Base-by-base conservation (phyloP, 2,329 filamentous ascomycete genomes). In the Penicillium sp. region DNA sequence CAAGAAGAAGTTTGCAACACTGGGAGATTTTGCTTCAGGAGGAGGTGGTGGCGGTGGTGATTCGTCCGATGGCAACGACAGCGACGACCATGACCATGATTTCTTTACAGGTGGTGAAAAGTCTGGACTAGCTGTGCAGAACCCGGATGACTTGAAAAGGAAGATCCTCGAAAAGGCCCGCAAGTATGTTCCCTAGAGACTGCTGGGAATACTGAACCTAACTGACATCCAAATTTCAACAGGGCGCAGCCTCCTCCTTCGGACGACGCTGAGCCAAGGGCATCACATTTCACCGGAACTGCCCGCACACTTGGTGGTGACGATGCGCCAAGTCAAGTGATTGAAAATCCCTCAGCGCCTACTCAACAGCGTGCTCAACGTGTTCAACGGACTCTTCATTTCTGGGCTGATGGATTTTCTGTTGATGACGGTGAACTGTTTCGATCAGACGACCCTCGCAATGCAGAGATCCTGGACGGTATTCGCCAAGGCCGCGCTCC, bases 101-200 rank as follows among this genome's bases (percentile, higher is more conserved):
- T 77, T 87, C 60, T 88, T 86, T 66, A 81, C 85, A 19, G 85
- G 85, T 44, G 85, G 85, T 43, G 85, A 87, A 70, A 88, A 88
- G 73, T 87, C 84, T 12, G 85, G 84, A n/a, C 74, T 88, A 26
- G 85, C 85, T 7, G 85, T 88, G 53, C 83, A 87, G 68, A 85
- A 87, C 64, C 85, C 85, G 2, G 80, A 82, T 66, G 79, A 83
- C 55, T 71, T 74, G 68, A 82, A 76, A 71, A 76, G 74, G 67
- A 78, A 77, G 64, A 80, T 80, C 50, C 67, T 80, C 22, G 77
- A 80, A 57, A 78, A 78, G 62, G 78, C 78, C 28, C 72, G 67
- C 59, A 69, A 66, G 68, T 73, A 61, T 55, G 67, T 14, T 12
- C 3, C 16, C 5, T 9, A 5, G n/a, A 9, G 9, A 35, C 45